Base-by-base conservation (phyloP, 371 early-diverging fungal species). In the Fennellomyces sp. region DNA sequence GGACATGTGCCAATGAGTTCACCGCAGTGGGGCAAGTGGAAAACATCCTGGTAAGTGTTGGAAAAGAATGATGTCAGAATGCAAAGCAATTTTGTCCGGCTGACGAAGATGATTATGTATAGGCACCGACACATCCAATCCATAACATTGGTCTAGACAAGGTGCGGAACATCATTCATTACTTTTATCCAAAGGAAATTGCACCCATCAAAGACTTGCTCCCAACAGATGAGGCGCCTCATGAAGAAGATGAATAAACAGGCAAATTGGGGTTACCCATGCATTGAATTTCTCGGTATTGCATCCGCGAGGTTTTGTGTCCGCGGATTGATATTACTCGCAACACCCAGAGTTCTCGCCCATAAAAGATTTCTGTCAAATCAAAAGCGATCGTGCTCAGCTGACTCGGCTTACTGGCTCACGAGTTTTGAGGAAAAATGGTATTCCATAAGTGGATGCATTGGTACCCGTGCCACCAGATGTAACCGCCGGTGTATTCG, bases 51-150 rank as follows among this genome's bases (percentile, higher is more conserved):
- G 86, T 82, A 63, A 54, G 68, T 57, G 15, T 26, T 56, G 12
- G 30, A 56, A 33, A 57, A 58, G 17, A 35, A 58, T 12, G 29
- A 58, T 48, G 38, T 31, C 26, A 48, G 28, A 61, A 25, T 50
- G 21, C 35, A 66, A 19, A 54, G 59, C n/a, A 28, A 17, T 30
- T 35, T 21, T 58, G 2, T 19, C 3, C 27, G 13, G 8, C 11
- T 19, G 27, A 11, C 15, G 27, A 3, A 25, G 11, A 29, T 48
- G 25, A n/a, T 39, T 6, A 19, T 45, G 39, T 45, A 58, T 35
- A 82, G 74, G 66, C 76, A 19, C 58, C 88, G 0, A 76, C 83
- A 3, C 89, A 89, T 54, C 89, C 89, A 7, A 72, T 89, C 0
- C 87, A 88, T 51, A 84, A 85, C 55, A 68, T 88, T 19, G 60